Evolutionary conservation across 305 asterid genomes (phyloP), one percentile per base, ranked within the genome.

Genomic region (Fraxinus sp.): DNA sequence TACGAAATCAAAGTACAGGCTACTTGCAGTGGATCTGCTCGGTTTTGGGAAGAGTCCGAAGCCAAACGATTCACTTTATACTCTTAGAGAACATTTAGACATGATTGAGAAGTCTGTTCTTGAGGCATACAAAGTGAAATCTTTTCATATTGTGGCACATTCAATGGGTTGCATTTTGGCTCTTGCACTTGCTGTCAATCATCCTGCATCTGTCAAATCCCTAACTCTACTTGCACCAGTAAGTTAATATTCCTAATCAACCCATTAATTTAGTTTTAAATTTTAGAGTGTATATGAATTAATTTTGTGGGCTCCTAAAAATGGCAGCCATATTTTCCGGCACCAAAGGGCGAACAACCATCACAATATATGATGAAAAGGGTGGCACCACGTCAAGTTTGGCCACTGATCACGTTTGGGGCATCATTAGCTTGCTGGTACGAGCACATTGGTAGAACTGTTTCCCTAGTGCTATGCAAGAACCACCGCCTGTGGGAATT

Each of bases 41-140:
- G 98, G 99, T 0, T 96, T 96, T 35, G 99, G 99, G 32, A 85
- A 94, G 64, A 96, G 99, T 80, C 99, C 99, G 0, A 96, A 94
- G 49, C 99, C 99, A 0, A 84, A 82, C 0, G 97, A 94, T 81
- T 24, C 72, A 0, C 16, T 64, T 64, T 20, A 64, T 22, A 7
- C 72, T 24, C 33, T 20, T 9, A 20, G 33, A 64, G 72, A 96
- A 75, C 99, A 96, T 90, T 43, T 96, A 87, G 97, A 96, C 72
- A 94, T 92, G 98, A 94, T 96, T 16, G 95, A 96, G 28, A 87
- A 81, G 11, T 94, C 99, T 0, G 99, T 94, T 4, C 78, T 96
- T 1, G 91, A 89, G 49, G 81, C 92, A 0, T 80, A 94, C 88
- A 87, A 86, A 1, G 98, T 96, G 14, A 94, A 92, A 46, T 93